phyloP scores from a whole-genome alignment of 495 filamentous ascomycete species.

The Lichina pygmaea region DNA sequence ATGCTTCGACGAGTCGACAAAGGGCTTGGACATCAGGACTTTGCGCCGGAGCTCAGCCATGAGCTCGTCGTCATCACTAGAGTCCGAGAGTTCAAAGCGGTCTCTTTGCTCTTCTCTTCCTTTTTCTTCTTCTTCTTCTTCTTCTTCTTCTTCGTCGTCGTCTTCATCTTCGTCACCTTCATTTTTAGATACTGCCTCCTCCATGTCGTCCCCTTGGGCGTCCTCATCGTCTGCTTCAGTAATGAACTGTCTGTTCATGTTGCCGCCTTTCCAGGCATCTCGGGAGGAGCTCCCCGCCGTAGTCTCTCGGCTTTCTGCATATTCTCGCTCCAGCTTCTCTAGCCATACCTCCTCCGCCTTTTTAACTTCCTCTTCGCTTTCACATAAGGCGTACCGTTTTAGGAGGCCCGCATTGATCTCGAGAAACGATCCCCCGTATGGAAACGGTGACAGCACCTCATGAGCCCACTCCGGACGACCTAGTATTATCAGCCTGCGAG shows the following conservation, averaged over 20 bases:
- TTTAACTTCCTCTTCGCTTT: slow-evolving; percentile 68
- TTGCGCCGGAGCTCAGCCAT: slow-evolving; percentile 76
- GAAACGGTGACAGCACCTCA: slow-evolving; percentile 55
- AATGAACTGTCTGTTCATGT: slow-evolving; percentile 39
- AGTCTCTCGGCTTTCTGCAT: slow-evolving; percentile 46
- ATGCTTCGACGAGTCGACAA: slow-evolving; percentile 32
- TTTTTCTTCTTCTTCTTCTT: slow-evolving; percentile 21
- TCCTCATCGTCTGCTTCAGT: slow-evolving; percentile 24
- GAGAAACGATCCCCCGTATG: slow-evolving; percentile 15
- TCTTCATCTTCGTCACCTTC: slow-evolving; percentile 16
- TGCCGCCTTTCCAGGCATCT: slow-evolving; percentile 66
- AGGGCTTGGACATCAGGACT: slow-evolving; percentile 66
- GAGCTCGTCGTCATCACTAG: slow-evolving; percentile 59
- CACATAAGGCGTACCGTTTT: slow-evolving; percentile 62
- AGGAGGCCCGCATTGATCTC: slow-evolving; percentile 16
- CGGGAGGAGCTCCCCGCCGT: slow-evolving; percentile 24
- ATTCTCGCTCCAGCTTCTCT: slow-evolving; percentile 69
- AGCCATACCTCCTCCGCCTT: slow-evolving; percentile 67
- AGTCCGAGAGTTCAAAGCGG: slow-evolving; percentile 45
- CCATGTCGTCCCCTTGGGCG: slow-evolving; percentile 17
- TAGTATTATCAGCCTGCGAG: neutral
- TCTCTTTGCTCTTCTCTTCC: slow-evolving; percentile 27
- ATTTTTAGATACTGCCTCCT: slow-evolving; percentile 16
- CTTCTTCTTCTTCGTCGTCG: slow-evolving; percentile 16
- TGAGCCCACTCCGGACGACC: slow-evolving; percentile 63